A percentile compares a stretch with the other conserved stretches of the same genome.
These are phyloP conservation scores for Linum lewisii DNA, from an alignment of 345 rosid genomes.

Conservation along the genomic window DNA sequence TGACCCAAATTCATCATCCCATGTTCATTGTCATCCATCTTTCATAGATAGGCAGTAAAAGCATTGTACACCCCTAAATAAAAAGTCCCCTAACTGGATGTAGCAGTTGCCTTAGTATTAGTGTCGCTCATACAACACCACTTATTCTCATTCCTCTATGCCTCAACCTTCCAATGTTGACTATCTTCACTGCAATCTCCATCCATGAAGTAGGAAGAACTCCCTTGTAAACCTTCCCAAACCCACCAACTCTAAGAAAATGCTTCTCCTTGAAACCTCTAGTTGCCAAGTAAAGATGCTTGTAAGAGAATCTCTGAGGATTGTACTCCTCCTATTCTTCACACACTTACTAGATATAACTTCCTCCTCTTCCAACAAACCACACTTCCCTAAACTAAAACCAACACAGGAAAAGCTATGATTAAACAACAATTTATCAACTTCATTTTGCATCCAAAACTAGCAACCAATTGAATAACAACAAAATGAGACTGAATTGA, in stretches of 20 bases:
- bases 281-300: slow-evolving; percentile 12
- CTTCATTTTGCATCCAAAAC: too few species aligned
- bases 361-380: neutral
- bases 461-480: too few species aligned
- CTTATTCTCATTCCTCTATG: too few species aligned
- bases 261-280: slow-evolving; percentile 9
- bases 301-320: slow-evolving; percentile 15
- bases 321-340: slow-evolving; percentile 18
- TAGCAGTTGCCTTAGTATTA: too few species aligned
- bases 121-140: too few species aligned
- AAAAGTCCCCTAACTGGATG: too few species aligned
- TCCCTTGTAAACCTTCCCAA: slow-evolving; percentile 17
- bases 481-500: too few species aligned
- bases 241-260: slow-evolving; percentile 10
- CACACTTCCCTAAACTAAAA: neutral
- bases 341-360: slow-evolving; percentile 4
- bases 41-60: too few species aligned
- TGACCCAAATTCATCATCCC: too few species aligned
- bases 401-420: neutral
- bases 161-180: slow-evolving; percentile 14
- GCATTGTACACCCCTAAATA: too few species aligned
- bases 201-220: neutral
- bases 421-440: neutral
- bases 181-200: slow-evolving; percentile 11
- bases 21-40: too few species aligned